Evolutionary conservation across 2,329 filamentous ascomycete genomes (phyloP), one percentile per base, ranked within the genome.

Genomic region (Fusarium metavorans): DNA sequence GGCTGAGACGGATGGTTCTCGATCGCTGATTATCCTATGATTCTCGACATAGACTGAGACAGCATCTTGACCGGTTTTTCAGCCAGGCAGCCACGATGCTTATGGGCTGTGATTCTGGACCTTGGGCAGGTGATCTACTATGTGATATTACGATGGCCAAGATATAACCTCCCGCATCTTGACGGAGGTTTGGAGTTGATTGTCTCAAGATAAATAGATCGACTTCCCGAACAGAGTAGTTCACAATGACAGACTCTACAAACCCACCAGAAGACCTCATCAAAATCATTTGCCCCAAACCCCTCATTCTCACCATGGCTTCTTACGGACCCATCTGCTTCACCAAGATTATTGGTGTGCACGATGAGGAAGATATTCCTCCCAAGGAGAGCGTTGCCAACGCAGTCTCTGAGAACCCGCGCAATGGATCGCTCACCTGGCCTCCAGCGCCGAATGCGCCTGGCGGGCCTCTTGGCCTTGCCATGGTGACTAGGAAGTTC

Each of bases 391-490:
- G 34, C 6, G 54, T 58, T 9, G 32, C 54, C 9, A 37, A 37
- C 10, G 54, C 54, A 0, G 23, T 58, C 23, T 35, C 32, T 2
- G 54, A 58, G 54, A 58, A 58, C 16, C 54, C 54, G 4, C 54
- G 54, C 20, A 58, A 58, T 58, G 54, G 32, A 3, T 58, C 54
- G 1, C 54, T 58, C 18, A 58, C 54, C 1, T 58, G 37, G 54
- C 54, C 54, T 13, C 54, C 54, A 27, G 54, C 54, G 14, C 54
- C 54, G 2, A 58, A 20, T 58, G 54, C 34, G 13, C 54, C 54
- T 27, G 54, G 54, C 20, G 54, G 54, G 27, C 54, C 54, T 39
- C 34, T 58, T 16, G 54, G 61, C 20, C 61, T 64, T 37, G 61
- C 45, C 2, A 54, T 64, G 34, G 20, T 35, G 30, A 64, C 48